These are phyloP conservation scores for Epichloe amarillans DNA, from an alignment of 2,329 filamentous ascomycete genomes.

Conservation along the genomic window DNA sequence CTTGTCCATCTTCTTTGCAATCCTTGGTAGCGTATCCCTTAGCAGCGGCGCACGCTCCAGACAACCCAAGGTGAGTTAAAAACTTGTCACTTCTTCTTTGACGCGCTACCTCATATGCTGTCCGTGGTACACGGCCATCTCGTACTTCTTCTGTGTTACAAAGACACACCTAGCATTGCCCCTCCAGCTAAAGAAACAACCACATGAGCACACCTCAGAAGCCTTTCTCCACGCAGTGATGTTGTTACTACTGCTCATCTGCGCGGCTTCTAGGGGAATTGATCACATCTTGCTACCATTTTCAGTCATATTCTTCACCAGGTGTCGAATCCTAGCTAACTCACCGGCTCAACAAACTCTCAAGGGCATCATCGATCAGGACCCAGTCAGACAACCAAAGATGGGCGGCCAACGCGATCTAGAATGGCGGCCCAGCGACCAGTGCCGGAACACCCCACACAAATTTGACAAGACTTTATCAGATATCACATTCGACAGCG, in stretches of 20 bases:
- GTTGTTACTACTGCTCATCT: no score
- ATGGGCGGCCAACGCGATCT: conserved; percentile 11
- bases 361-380: conserved; percentile 11
- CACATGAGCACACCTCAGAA: no score
- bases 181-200: no score
- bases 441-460: conserved; percentile 15
- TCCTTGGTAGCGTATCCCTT: conserved; percentile 7
- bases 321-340: neutral
- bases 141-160: no score
- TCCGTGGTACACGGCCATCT: no score
- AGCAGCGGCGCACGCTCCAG: conserved; percentile 10
- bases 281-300: neutral
- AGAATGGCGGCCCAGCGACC: conserved; percentile 13
- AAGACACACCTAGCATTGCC: neutral
- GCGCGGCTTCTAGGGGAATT: no score
- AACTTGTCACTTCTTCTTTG: neutral
- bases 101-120: no score
- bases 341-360: conserved; percentile 6
- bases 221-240: no score
- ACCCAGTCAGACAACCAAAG: conserved; percentile 13
- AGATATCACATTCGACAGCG: conserved; percentile 20
- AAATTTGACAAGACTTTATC: conserved; percentile 8
- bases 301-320: neutral
- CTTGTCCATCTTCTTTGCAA: conserved; percentile 18
- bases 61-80: conserved; percentile 18